These are phyloP conservation scores for Paecilomyces fulvus DNA, from an alignment of 2,329 filamentous ascomycete species.

Conservation along the genomic window DNA sequence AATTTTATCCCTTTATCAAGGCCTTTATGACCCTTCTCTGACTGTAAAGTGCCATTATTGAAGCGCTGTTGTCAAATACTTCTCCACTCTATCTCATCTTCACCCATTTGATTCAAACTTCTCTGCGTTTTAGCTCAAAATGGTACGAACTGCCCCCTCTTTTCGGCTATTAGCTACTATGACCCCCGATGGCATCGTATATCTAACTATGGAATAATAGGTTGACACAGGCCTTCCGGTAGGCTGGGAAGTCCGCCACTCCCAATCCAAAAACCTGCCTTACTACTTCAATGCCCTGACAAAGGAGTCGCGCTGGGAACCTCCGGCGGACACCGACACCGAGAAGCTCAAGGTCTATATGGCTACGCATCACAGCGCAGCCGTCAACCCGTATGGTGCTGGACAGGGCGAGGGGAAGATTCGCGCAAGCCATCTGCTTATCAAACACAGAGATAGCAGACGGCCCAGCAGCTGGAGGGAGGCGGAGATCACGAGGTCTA, in stretches of 20 bases:
- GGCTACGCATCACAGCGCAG: conserved; percentile 69
- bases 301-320: conserved; percentile 92
- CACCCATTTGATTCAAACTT: background rate
- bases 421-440: conserved; percentile 80
- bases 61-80: background rate
- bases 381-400: conserved; percentile 20
- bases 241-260: conserved; percentile 93
- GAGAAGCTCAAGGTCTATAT: conserved; percentile 93
- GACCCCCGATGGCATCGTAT: background rate
- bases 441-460: conserved; percentile 86
- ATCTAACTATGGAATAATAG: conserved; percentile 29
- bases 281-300: conserved; percentile 93
- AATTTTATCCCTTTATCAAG: background rate
- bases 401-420: conserved; percentile 68
- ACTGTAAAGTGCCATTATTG: background rate
- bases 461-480: conserved; percentile 91
- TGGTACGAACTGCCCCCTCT: background rate
- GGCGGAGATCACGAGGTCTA: conserved; percentile 75
- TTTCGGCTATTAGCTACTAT: background rate
- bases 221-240: conserved; percentile 71
- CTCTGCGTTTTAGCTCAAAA: background rate
- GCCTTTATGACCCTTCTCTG: background rate
- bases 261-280: conserved; percentile 95
- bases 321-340: conserved; percentile 76
- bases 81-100: background rate